A percentile compares a stretch with the other conserved stretches of the same genome.
These are phyloP conservation scores for Debaryomyces hansenii DNA, from an alignment of 805 yeast species.

Conservation along the genomic window DNA sequence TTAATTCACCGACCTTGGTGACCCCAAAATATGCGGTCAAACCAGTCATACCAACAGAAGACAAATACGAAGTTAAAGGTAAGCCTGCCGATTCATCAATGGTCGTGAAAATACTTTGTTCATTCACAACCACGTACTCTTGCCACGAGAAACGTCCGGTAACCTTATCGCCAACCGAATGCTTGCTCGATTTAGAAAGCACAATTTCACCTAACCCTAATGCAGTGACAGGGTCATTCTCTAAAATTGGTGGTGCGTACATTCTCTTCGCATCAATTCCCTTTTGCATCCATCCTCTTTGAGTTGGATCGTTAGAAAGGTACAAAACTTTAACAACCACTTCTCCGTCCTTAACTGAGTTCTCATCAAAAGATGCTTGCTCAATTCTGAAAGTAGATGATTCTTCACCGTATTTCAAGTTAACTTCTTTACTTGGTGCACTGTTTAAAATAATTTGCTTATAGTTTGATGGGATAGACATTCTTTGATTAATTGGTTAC, in stretches of 20 bases:
- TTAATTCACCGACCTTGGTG: constrained; percentile 47
- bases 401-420: constrained; percentile 17
- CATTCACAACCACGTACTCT: constrained; percentile 40
- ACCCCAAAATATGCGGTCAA: constrained; percentile 63
- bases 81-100: constrained; percentile 21
- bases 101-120: constrained; percentile 23
- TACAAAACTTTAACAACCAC: constrained; percentile 45
- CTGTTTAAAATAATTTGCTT: constrained; percentile 20
- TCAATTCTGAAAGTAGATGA: constrained; percentile 27
- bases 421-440: constrained; percentile 21
- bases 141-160: constrained; percentile 46
- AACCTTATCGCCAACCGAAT: constrained; percentile 45
- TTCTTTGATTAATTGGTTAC: constrained; percentile 4
- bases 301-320: constrained; percentile 63
- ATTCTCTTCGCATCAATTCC: constrained; percentile 25
- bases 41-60: constrained; percentile 56
- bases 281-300: constrained; percentile 55
- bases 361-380: constrained; percentile 3
- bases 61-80: constrained; percentile 47
- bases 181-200: constrained; percentile 43
- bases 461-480: constrained; percentile 12
- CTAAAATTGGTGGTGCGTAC: constrained; percentile 38
- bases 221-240: constrained; percentile 46
- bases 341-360: constrained; percentile 35
- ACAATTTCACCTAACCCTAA: constrained; percentile 51